Evolutionary conservation across 305 asterid species (phyloP).

Genomic region (Rubia occidens): DNA sequence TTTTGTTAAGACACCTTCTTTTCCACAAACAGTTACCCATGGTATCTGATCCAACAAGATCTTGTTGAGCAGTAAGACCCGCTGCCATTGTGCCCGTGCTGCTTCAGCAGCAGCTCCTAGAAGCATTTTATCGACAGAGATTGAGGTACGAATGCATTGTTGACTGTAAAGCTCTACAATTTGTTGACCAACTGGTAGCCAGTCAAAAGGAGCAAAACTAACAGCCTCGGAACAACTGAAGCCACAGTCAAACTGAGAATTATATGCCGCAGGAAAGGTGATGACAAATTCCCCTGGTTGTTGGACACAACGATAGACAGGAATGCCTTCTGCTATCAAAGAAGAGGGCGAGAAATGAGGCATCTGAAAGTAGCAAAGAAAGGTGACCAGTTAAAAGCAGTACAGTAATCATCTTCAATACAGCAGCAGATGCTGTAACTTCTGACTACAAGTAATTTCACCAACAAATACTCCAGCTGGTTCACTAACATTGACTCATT

Average conservation of each 20-base stretch:
- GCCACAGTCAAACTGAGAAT: constrained; percentile 61
- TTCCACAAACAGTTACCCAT: constrained; percentile 41
- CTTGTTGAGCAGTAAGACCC: constrained; percentile 14
- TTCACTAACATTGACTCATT: background rate
- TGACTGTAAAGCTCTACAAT: constrained; percentile 49
- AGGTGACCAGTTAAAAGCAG: constrained; percentile 5
- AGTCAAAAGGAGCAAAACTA: constrained; percentile 73
- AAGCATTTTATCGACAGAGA: constrained; percentile 66
- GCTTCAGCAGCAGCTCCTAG: constrained; percentile 60
- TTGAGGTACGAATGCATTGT: constrained; percentile 38
- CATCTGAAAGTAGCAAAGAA: constrained; percentile 35
- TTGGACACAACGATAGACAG: constrained; percentile 76
- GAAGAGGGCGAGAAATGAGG: constrained; percentile 59
- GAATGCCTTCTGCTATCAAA: constrained; percentile 57
- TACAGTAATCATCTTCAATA: background rate
- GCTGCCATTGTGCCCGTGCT: constrained; percentile 43
- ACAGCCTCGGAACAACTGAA: constrained; percentile 65
- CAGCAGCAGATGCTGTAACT: background rate
- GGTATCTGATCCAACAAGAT: constrained; percentile 22
- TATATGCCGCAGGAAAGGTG: constrained; percentile 67
- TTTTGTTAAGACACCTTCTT: constrained; percentile 51
- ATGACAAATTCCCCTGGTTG: constrained; percentile 54
- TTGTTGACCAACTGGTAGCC: constrained; percentile 73
- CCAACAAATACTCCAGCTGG: background rate
- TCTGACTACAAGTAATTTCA: background rate